phyloP scores from a whole-genome alignment of 2,329 filamentous ascomycete species.

The Fusarium proliferatum region DNA sequence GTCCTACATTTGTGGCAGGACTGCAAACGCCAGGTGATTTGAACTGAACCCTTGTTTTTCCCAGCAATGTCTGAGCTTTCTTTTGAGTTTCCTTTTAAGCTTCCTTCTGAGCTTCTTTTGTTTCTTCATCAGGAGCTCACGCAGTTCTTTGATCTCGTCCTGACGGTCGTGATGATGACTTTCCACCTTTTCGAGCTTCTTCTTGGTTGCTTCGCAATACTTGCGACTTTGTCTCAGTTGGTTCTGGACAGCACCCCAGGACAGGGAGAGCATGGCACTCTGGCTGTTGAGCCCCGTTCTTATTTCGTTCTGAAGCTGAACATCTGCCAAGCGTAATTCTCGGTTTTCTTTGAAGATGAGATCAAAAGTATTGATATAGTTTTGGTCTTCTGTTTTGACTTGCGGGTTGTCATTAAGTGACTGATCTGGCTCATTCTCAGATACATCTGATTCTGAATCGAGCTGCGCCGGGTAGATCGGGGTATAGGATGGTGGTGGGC shows the following conservation, averaged over 20 bases:
- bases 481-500: not conserved
- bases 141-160: not conserved
- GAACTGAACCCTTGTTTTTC: fast-evolving
- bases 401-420: not conserved
- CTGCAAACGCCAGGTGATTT: not conserved
- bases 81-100: no score
- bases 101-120: no score
- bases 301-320: not conserved
- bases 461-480: not conserved
- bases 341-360: not conserved
- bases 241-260: not conserved
- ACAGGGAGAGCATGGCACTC: not conserved
- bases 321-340: not conserved
- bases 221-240: not conserved
- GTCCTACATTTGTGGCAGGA: not conserved
- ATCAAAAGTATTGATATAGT: fast-evolving
- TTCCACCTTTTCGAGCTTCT: not conserved
- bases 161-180: not conserved
- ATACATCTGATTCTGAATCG: not conserved
- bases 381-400: not conserved
- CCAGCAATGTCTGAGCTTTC: no score
- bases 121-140: not conserved
- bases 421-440: no score
- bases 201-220: not conserved
- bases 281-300: not conserved